Base-by-base conservation (phyloP, 257 asterid genomes). In the Solanum virginianum region DNA sequence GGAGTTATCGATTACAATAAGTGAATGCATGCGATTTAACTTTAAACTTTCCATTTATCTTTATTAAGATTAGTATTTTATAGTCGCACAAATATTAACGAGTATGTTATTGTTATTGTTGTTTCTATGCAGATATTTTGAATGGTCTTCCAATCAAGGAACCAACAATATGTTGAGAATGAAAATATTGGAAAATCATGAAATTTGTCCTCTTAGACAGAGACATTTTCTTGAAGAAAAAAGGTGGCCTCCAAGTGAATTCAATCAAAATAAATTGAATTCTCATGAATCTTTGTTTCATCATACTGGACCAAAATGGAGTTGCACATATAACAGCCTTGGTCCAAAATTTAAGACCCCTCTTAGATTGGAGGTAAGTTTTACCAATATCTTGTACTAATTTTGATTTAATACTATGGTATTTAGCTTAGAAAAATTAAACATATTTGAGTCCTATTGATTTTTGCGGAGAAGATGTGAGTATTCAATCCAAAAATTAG, bases 181-280 rank as follows among this genome's bases (percentile, higher is more conserved):
- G 49, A 68, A 68, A 68, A 29, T 66, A 45, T 66, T 66, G 24
- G 60, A 51, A 24, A 49, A 49, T 29, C 43, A 49, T 75, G 60
- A 72, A 47, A 88, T 63, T 47, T 83, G 85, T 75, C 95, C 93
- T 7, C 56, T 85, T 9, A 86, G 91, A 82, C 91, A 92, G 16
- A 89, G 85, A 59, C 91, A 87, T 32, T 88, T 92, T 86, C 89
- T 86, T 80, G 95, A 91, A 88, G 97, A 89, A 80, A 93, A 92
- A 88, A 89, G 92, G 87, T 92, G 98, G 94, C 91, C 95, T 43
- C 91, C 92, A 3, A 62, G 84, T 72, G 90, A 92, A 55, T 20
- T 90, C 43, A 77, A 87, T 39, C 86, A 70, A 79, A 86, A 88
- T 75, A 51, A 49, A 60, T 86, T 62, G 7, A 59, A 24, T 70